Base-by-base conservation (phyloP, 441 rosid species). In the Lepidium campestre region DNA sequence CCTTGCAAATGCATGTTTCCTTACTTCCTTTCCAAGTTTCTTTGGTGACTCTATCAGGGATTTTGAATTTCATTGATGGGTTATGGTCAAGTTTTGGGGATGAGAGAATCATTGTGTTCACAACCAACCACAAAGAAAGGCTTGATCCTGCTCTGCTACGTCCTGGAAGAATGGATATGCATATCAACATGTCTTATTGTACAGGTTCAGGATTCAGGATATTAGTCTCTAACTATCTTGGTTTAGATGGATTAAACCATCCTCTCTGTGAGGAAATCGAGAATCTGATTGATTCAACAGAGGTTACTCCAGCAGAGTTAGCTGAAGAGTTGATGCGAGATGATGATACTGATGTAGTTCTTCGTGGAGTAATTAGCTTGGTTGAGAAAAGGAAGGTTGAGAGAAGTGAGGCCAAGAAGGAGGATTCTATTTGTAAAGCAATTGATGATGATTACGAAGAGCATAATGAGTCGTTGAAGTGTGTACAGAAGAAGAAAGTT, bases 161-260 rank as follows among this genome's bases (percentile, higher is more conserved):
- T 6, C 88, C 91, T 0, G 90, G 96, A 4, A 71, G 91, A n/a
- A 90, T 87, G 96, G 96, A 90, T 62, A 20, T 83, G 72, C 93
- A 90, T 27, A 71, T 90, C 19, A 50, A 79, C 77, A 68, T 84
- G 86, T 83, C 90, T 0, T 84, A 86, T 27, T 83, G 89, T 69
- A 84, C 80, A 2, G 53, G 67, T 3, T 13, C 74, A 18, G 86
- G 83, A 11, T 85, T 85, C 71, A 76, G 76, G 68, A 65, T 71
- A 6, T 56, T 87, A 60, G 90, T 81, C 0, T 70, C 78, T 3
- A 89, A 83, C 29, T 89, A 85, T 56, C 69, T 89, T 0, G 78
- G 80, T 23, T 68, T 74, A 4, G 62, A 75, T 40, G 82, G 69
- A 0, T 20, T 61, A 14, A 36, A 62, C 37, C 87, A 78, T 65